Evolutionary conservation across 352 stramenopile genomes (phyloP).

Genomic region (Globisporangium parvum): DNA sequence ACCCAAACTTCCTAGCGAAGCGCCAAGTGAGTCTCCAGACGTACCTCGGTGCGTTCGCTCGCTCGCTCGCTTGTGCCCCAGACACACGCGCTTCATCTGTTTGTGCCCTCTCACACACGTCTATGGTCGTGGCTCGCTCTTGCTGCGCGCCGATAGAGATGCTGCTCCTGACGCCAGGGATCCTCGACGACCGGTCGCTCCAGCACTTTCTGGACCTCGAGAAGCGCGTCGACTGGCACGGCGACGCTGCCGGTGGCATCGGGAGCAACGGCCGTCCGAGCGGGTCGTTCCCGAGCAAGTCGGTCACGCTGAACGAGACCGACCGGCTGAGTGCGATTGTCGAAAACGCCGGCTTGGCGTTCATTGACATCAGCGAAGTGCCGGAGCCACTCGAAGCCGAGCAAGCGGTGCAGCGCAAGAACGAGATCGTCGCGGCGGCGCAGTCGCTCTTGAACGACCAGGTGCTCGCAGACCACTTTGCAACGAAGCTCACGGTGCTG

Average conservation of each 20-base stretch:
- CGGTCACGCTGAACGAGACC: constrained; percentile 56
- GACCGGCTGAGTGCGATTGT: constrained; percentile 75
- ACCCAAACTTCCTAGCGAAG: constrained; percentile 77
- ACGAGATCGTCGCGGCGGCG: constrained; percentile 58
- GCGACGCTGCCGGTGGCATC: constrained; percentile 27
- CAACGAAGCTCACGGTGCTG: constrained; percentile 36
- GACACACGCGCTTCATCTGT: background rate
- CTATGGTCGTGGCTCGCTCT: background rate
- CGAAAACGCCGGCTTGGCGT: constrained; percentile 64
- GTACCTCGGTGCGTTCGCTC: constrained; percentile 45
- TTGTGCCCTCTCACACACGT: background rate
- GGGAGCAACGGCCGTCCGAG: constrained; percentile 48
- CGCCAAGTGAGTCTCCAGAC: constrained; percentile 67
- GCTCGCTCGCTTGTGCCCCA: background rate
- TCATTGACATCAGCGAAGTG: constrained; percentile 82
- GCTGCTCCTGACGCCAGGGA: constrained; percentile 61
- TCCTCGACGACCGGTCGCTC: constrained; percentile 68
- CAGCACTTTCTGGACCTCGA: constrained; percentile 79
- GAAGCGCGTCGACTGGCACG: constrained; percentile 66
- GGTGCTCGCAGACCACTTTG: constrained; percentile 49
- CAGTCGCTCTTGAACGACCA: constrained; percentile 45
- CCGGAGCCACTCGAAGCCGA: constrained; percentile 72
- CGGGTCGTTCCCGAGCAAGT: constrained; percentile 42
- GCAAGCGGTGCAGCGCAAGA: constrained; percentile 69
- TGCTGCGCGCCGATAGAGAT: constrained; percentile 18